A percentile compares a stretch with the other conserved stretches of the same genome.
These are phyloP conservation scores for Hypoxylon sp. DNA, from an alignment of 2,329 filamentous ascomycete genomes.

Conservation along the genomic window DNA sequence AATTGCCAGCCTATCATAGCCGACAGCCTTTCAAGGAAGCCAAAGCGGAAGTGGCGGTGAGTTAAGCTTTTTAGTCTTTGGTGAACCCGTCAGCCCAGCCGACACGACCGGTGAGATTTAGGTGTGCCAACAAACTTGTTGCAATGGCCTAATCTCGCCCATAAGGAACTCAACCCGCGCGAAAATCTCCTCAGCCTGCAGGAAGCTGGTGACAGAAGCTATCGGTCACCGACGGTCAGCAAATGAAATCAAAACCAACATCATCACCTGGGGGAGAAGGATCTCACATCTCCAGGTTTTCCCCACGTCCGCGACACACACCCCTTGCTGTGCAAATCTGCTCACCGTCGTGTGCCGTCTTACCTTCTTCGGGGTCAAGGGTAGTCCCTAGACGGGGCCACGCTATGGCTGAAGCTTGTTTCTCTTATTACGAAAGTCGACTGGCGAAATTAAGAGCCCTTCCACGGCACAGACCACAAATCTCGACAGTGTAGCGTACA, in stretches of 20 bases:
- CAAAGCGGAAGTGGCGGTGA: constrained; percentile 43
- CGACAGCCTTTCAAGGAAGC: constrained; percentile 31
- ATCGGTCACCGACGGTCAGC: constrained; percentile 33
- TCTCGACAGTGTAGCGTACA: constrained; percentile 13
- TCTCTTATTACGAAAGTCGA: constrained; percentile 30
- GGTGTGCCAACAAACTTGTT: constrained; percentile 33
- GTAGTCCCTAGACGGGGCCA: constrained; percentile 17
- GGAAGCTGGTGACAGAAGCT: constrained; percentile 15
- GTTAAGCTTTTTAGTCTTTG: constrained; percentile 35
- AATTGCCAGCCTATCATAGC: constrained; percentile 12
- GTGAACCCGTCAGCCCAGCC: constrained; percentile 19
- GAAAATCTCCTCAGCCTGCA: constrained; percentile 32
- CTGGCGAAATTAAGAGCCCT: constrained; percentile 27
- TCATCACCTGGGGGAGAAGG: constrained; percentile 15
- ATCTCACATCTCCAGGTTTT: constrained; percentile 40
- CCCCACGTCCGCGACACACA: constrained; percentile 34
- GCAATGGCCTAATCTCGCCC: constrained; percentile 11
- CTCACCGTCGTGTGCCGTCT: constrained; percentile 44
- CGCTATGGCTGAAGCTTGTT: constrained; percentile 38
- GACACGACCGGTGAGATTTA: constrained; percentile 26
- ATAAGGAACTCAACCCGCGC: constrained; percentile 20
- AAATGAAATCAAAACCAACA: constrained; percentile 25
- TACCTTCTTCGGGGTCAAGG: constrained; percentile 36
- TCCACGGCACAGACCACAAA: constrained; percentile 27
- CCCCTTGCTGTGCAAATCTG: constrained; percentile 25